Conservation (phyloP, 1,139 yeast species). For the Yamadazyma spencermartinsiae region DNA sequence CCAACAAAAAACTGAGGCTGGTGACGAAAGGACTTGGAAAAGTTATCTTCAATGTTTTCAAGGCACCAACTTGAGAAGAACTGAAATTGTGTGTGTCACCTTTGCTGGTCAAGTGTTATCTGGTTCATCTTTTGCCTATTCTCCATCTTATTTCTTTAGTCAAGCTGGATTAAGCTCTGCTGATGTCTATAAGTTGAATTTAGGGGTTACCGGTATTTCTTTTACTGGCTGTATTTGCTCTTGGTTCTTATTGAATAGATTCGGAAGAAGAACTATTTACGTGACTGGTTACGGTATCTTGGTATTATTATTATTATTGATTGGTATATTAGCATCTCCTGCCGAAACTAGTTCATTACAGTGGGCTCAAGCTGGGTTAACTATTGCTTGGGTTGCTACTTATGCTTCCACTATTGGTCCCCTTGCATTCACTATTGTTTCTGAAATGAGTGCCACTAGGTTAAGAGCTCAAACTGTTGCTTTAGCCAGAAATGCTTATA, state of each 20-base stretch:
- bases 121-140: constrained; percentile 12
- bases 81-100: constrained; percentile 5
- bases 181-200: constrained; percentile 25
- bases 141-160: constrained; percentile 31
- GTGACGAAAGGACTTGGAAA: constrained; percentile 2
- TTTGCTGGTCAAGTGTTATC: constrained; percentile 4
- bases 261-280: constrained; percentile 20
- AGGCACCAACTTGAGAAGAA: constrained; percentile 6
- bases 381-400: constrained; percentile 25
- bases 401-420: constrained; percentile 28
- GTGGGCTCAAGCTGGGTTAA: constrained; percentile 26
- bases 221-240: constrained; percentile 18
- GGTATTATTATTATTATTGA: constrained; percentile 15
- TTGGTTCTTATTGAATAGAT: constrained; percentile 5
- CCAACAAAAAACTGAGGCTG: constrained; percentile 2
- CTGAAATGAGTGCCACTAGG: constrained; percentile 27
- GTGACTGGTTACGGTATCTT: constrained; percentile 15
- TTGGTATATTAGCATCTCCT: constrained; percentile 33
- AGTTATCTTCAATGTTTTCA: constrained; percentile 5
- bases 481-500: constrained; percentile 25
- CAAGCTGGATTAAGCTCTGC: constrained; percentile 32
- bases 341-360: constrained; percentile 18
- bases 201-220: constrained; percentile 26
- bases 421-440: constrained; percentile 23
- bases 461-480: constrained; percentile 27